A percentile compares a stretch with the other conserved stretches of the same genome.
Conservation (phyloP, 768 basidiomycete species). For the Hortiboletus flavorubellus region DNA sequence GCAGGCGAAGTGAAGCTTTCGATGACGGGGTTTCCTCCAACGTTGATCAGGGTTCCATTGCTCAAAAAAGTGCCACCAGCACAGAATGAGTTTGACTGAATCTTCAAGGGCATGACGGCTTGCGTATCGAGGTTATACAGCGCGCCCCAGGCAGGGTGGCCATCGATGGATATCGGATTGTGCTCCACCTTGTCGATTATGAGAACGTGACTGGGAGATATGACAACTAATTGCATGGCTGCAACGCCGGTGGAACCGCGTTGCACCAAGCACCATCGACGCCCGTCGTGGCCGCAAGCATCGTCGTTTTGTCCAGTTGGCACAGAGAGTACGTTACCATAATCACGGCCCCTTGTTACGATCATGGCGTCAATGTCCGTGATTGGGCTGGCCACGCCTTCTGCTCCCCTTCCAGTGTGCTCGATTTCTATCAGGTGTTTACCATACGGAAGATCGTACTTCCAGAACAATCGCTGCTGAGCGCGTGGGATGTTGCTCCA, state of each 20-base stretch:
- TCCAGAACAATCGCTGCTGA: conserved; percentile 67
- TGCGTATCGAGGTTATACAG: conserved; percentile 69
- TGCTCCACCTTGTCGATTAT: conserved; percentile 85
- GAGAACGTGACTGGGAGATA: conserved; percentile 67
- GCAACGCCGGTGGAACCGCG: conserved; percentile 70
- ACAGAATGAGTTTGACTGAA: conserved; percentile 84
- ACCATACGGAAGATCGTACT: conserved; percentile 46
- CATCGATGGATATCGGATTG: conserved; percentile 68
- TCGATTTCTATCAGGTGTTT: conserved; percentile 64
- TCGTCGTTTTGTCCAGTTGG: background rate
- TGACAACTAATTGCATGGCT: conserved; percentile 72
- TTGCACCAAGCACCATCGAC: conserved; percentile 57
- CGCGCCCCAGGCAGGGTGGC: conserved; percentile 80
- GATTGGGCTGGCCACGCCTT: conserved; percentile 32
- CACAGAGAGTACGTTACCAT: background rate
- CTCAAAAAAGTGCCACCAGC: conserved; percentile 76
- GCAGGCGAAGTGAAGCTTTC: conserved; percentile 58
- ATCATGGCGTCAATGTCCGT: conserved; percentile 67
- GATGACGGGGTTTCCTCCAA: conserved; percentile 81
- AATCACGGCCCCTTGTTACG: conserved; percentile 45
- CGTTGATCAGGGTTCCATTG: conserved; percentile 75
- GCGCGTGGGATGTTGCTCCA: conserved; percentile 36
- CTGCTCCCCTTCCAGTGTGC: conserved; percentile 45
- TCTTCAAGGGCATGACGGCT: conserved; percentile 53
- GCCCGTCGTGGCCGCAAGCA: background rate